Base-by-base conservation (phyloP, 768 basidiomycete genomes). In the Tephrocybe sp. region DNA sequence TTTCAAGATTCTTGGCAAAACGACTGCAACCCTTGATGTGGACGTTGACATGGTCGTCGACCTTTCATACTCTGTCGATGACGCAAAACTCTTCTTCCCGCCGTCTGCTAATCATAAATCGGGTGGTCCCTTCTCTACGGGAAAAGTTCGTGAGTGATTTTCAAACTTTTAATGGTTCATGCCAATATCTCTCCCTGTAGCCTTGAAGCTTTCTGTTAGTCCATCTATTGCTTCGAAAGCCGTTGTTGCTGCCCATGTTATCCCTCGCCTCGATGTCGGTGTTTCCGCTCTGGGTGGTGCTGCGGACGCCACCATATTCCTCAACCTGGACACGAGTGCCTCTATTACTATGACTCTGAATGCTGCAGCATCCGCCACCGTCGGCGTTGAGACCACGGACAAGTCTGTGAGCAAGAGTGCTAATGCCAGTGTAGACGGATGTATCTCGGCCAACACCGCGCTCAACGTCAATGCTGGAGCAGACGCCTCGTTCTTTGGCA, bases 251-350 rank as follows among this genome's bases (percentile, higher is more conserved):
- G 78, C 73, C 1, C 79, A 82, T 59, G 61, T 82, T 36, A 79
- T 76, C 43, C 81, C 79, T 0, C 63, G 65, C 28, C 50, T 80
- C 36, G 72, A 75, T 41, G 63, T 83, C 41, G 77, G 76, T 2
- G 59, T 83, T 30, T 59, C 61, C 4, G 75, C 74, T 4, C 62
- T 83, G 2, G 69, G 59, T 10, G 66, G 65, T 24, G 47, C 54
- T 3, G 73, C 67, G 2, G 55, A 69, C 5, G 73, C 77, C 10
- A 64, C 58, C 0, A 57, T 81, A n/a, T 77, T 72, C 60, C 55
- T 80, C 33, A 66, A 73, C 3, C 55, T 76, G 37, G 75, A 78
- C 45, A 62, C 71, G 3, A 68, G 63, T 20, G 69, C 71, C 1
- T 45, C 43, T 4, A 43, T 46, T 15, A 50, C 37, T 10, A 45